Base-by-base conservation (phyloP, 345 rosid genomes). In the Eucalyptus paniculata region DNA sequence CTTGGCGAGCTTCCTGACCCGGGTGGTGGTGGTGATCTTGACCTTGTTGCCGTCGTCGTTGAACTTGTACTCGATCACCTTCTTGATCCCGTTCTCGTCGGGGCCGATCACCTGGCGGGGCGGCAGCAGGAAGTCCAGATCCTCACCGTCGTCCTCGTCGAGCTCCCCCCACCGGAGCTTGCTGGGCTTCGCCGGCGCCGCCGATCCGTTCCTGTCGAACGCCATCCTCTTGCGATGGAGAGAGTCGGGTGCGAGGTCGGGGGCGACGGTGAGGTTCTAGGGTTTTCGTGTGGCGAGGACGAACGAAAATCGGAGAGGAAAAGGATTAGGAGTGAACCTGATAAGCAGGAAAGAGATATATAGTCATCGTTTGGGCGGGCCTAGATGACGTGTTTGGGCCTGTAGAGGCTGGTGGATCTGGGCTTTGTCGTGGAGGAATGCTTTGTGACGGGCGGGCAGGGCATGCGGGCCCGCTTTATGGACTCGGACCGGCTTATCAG, bases 101-200 rank as follows among this genome's bases (percentile, higher is more conserved):
- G 98, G 99, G 5, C 99, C 99, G 40, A 94, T 89, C 86, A 96
- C 96, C 30, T 95, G 96, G 47, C 90, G 92, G 3, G 97, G 99
- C 65, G 97, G 99, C 67, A 97, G 92, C 14, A 96, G 92, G 88
- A 94, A 96, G 89, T 94, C 97, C 32, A 95, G 89, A 88, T 95
- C 95, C 92, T 94, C 98, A 21, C 92, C 96, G 21, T 95, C 96
- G 77, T 96, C 97, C 88, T 94, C 95, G 12, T 93, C 96, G 81
- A 96, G 91, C 87, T 97, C 98, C 1, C 94, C 96, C 99, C 99
- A 96, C 50, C 94, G 94, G 86, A 95, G 51, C 93, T 94, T 93
- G 45, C 86, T 32, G 23, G 89, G 91, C 87, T 83, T 54, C 49
- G 37, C 83, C 44, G 87, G 24, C 51, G 89, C 89, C 82, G 45